Evolutionary conservation across 2,329 filamentous ascomycete species (phyloP).

Genomic region (Didymosphaeria variabile): DNA sequence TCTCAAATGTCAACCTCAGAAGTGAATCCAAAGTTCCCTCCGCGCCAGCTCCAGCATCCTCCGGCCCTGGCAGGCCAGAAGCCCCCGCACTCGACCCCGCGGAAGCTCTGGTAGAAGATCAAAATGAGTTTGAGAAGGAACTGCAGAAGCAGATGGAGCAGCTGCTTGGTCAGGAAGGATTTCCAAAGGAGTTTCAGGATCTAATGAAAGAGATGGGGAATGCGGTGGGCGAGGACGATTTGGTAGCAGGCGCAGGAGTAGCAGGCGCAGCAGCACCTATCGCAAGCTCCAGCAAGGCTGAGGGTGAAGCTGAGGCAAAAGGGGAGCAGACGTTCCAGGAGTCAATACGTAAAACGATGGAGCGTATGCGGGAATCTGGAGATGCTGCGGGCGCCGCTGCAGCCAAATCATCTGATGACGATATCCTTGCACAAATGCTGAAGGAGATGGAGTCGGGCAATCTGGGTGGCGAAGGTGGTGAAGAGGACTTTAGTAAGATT

Average conservation of each 20-base stretch:
- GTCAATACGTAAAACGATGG: constrained; percentile 92
- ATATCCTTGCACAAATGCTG: constrained; percentile 90
- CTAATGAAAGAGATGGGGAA: constrained; percentile 76
- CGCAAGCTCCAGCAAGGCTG: constrained; percentile 28
- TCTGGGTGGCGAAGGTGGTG: constrained; percentile 62
- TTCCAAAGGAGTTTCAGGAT: constrained; percentile 80
- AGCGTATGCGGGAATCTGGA: constrained; percentile 90
- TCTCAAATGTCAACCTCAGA: constrained; percentile 70
- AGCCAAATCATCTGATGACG: constrained; percentile 70
- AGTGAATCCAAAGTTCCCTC: constrained; percentile 54
- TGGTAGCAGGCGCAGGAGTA: constrained; percentile 29
- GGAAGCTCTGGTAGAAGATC: constrained; percentile 40
- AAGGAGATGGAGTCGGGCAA: constrained; percentile 81
- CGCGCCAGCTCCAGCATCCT: constrained; percentile 47
- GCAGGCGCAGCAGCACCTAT: constrained; percentile 39
- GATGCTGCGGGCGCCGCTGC: constrained; percentile 83
- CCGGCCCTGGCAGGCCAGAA: constrained; percentile 49
- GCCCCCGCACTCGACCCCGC: constrained; percentile 31
- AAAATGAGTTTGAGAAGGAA: constrained; percentile 83
- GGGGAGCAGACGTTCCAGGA: constrained; percentile 83
- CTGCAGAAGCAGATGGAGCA: constrained; percentile 91
- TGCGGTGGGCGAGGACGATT: constrained; percentile 45
- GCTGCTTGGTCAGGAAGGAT: constrained; percentile 76
- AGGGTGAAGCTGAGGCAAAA: constrained; percentile 39
- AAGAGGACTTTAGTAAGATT: constrained; percentile 94